Base-by-base conservation (phyloP, 495 filamentous ascomycete genomes). In the Amorphotheca resinae region DNA sequence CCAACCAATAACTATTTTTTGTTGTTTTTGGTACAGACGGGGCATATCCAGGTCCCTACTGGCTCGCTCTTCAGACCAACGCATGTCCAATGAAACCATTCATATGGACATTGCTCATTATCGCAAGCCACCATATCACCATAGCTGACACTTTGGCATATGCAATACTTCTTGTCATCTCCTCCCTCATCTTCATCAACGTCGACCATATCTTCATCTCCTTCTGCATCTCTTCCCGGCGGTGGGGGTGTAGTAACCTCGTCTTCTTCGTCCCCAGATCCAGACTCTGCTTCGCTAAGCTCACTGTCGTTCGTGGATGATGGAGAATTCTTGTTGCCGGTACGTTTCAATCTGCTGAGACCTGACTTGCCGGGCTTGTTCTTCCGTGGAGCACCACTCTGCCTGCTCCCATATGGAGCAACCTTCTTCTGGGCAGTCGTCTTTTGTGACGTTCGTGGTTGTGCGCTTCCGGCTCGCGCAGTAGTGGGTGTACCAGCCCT, bases 61-160 rank as follows among this genome's bases (percentile, higher is more conserved):
- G 91, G 91, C 61, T 96, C 89, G 44, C 77, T 76, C 49, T 80
- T 89, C 49, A 98, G 67, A 1, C 85, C 84, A 38, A 96, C 88
- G 57, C 91, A 98, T 48, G 71, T 79, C 87, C 88, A 96, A 67
- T 98, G 91, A 62, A 98, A 98, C 91, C 91, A 98, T 64, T 96
- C 89, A 59, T 77, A 91, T 18, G 81, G 77, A 65, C 91, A 98
- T 43, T 80, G 70, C 33, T 85, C 80, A 51, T 96, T 95, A 64
- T 98, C 91, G 62, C 91, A 98, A 2, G 87, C 91, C 22, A 98
- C 89, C 91, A 98, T 98, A 57, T 95, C 84, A 31, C 91, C 91
- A 65, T 83, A 89, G 60, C 84, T 93, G 45, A 95, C 84, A 50
- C 80, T 84, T 56, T 91, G 82, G 60, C 91, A 98, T 20, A 80